Evolutionary conservation across 2,329 filamentous ascomycete species (phyloP), one percentile per base, ranked within the genome.

Genomic region (Phaeomoniella chlamydospora): DNA sequence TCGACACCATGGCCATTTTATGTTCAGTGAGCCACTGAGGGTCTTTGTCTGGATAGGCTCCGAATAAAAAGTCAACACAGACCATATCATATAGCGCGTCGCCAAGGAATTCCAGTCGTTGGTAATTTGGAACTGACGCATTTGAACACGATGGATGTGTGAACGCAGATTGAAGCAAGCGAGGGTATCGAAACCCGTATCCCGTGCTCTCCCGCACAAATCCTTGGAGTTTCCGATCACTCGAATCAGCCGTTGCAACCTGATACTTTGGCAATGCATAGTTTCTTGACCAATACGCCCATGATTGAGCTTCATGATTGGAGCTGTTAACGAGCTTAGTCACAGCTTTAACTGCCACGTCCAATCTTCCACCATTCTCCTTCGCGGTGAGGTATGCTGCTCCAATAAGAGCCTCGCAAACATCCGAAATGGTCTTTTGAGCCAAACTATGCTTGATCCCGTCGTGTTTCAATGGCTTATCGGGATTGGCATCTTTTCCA

Each of bases 1-100:
- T 98, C 36, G 84, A 90, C 0, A 90, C 87, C 83, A 98, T 94
- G n/a, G 87, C 85, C 77, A 92, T 94, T 61, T 96, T 96, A 67
- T 96, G 88, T 57, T 96, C 90, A 0, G 90, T 96, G 40, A 98
- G 67, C 88, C 88, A 96, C 53, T 96, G 87, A 0, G 90, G 88
- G 49, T 94, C 86, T 39, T 80, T 82, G 35, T 73, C 64, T 0
- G 86, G 85, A 46, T 81, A 85, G 3, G 65, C 68, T 45, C 76
- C 69, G 58, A 85, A 96, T 3, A 98, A 67, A 47, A 83, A 76
- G 46, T 87, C 80, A 37, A 96, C 78, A 48, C 80, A 84, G 9
- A 69, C 80, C 74, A 88, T 81, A 51, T 94, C 87, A 1, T 93
- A 74, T 2, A 96, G 66, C 0, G 88, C 75, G 52, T 96, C 90